Conservation (phyloP, 768 basidiomycete species). For the Pisolithus tinctorius region DNA sequence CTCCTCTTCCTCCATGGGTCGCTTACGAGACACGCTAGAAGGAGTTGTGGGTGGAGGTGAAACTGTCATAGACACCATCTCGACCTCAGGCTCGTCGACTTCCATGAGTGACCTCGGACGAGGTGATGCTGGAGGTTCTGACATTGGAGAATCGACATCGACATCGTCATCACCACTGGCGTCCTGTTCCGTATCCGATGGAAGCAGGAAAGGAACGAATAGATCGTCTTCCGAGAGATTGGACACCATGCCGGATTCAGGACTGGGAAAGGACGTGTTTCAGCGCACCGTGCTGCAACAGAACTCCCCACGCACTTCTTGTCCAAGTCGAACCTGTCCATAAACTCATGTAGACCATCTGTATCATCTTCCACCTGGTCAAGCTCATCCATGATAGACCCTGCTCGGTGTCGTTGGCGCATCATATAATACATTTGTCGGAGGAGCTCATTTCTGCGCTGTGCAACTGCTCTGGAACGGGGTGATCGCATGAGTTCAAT, state of each 20-base stretch:
- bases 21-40: conserved; percentile 4
- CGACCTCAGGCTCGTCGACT: conserved; percentile 7
- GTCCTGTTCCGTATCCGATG: conserved; percentile 6
- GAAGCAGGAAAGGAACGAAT: conserved; percentile 12
- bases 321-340: conserved; percentile 49
- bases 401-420: conserved; percentile 42
- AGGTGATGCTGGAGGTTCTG: conserved; percentile 27
- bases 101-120: conserved; percentile 16
- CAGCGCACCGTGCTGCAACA: conserved; percentile 1
- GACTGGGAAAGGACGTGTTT: conserved; percentile 23
- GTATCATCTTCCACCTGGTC: conserved; percentile 32
- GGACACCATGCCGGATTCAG: conserved; percentile 35
- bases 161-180: conserved; percentile 7
- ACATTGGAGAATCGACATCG: conserved; percentile 27
- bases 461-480: conserved; percentile 46
- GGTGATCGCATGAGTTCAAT: neutral
- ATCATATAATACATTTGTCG: conserved; percentile 67
- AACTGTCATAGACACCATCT: conserved; percentile 7
- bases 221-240: conserved; percentile 30
- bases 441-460: conserved; percentile 64
- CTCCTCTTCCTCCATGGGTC: conserved; percentile 6
- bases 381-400: conserved; percentile 28
- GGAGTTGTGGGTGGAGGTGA: conserved; percentile 13
- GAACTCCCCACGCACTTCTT: conserved; percentile 36
- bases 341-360: conserved; percentile 37